Base-by-base conservation (phyloP, 495 filamentous ascomycete species). In the Annulohypoxylon moriforme region DNA sequence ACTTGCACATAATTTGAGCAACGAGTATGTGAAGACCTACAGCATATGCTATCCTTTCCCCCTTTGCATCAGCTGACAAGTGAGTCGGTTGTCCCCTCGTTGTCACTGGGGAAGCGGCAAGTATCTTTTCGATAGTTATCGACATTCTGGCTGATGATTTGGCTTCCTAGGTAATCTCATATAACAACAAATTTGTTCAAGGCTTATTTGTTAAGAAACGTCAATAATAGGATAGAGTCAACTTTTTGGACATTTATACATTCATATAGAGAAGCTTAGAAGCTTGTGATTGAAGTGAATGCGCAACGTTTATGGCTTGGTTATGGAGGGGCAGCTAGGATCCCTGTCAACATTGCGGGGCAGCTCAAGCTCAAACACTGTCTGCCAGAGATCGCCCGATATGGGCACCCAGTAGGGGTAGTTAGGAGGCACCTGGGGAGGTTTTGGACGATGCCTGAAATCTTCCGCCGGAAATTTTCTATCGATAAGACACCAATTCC, bases 1-100 rank as follows among this genome's bases (percentile, higher is more conserved):
- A 27, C 3, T 42, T 31, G 13, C 20, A 5, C 10, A 18, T 18
- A 47, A 46, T 1, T 3, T n/a, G n/a, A n/a, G n/a, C n/a, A n/a
- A n/a, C n/a, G 13, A n/a, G 9, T 1, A 2, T 14, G 20, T 7
- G 60, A 53, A 16, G 10, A 81, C 89, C 80, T 88, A 97, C 94
- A 55, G 96, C 93, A 77, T 98, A 99, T 56, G 94, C 92, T 79
- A 99, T 89, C 64, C 93, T 89, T 82, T 98, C 92, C 62, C 96
- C 96, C 79, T 97, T 97, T 29, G 91, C 80, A 79, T 99, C 96
- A 22, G 90, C 89, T 31, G 94, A 95, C 55, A 99, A 89, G 75
- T 93, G 92, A 14, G 96, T 98, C 66, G 95, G 92, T 71, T 93
- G 90, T 57, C 94, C 94, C 69, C 96, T 91, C 64, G 87, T 90